phyloP scores from a whole-genome alignment of 495 filamentous ascomycete genomes.

The Copromyces sp. region DNA sequence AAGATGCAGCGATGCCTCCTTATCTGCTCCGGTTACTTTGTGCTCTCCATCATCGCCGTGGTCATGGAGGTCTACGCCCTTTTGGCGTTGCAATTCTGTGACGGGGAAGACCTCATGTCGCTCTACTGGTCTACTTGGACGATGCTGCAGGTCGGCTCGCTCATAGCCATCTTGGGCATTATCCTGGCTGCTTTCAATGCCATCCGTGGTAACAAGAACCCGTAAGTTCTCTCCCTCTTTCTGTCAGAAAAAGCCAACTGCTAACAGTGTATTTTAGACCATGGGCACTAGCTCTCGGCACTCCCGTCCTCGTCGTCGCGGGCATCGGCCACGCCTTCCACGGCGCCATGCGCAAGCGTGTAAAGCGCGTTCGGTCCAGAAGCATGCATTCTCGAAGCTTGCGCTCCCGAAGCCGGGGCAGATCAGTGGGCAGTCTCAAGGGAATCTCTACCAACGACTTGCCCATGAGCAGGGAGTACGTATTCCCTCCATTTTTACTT shows the following conservation, averaged over 20 bases:
- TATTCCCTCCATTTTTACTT: neutral
- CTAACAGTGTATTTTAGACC: conserved; percentile 14
- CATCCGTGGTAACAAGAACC: conserved; percentile 27
- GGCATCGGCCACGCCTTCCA: conserved; percentile 32
- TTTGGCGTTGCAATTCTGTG: conserved; percentile 36
- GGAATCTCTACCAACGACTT: conserved; percentile 8
- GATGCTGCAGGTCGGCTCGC: conserved; percentile 35
- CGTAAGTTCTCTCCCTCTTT: conserved; percentile 16
- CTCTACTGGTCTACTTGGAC: conserved; percentile 41
- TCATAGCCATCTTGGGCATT: conserved; percentile 40
- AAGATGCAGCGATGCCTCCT: conserved; percentile 22
- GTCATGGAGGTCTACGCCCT: conserved; percentile 35
- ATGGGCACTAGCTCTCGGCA: conserved; percentile 40
- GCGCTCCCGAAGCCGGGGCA: conserved; percentile 1
- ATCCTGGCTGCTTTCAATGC: conserved; percentile 29
- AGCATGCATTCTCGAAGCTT: neutral
- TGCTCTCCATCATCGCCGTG: conserved; percentile 22
- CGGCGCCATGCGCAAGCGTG: conserved; percentile 21
- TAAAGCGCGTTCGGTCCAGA: conserved; percentile 12
- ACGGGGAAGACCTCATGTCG: conserved; percentile 38
- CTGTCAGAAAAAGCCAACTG: neutral
- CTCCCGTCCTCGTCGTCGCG: conserved; percentile 38
- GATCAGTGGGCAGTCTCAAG: conserved; percentile 6
- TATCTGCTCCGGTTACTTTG: conserved; percentile 23
- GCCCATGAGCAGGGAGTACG: conserved; percentile 24